Base-by-base conservation (phyloP, 805 yeast species). In the Saccharomycopsis capsularis region DNA sequence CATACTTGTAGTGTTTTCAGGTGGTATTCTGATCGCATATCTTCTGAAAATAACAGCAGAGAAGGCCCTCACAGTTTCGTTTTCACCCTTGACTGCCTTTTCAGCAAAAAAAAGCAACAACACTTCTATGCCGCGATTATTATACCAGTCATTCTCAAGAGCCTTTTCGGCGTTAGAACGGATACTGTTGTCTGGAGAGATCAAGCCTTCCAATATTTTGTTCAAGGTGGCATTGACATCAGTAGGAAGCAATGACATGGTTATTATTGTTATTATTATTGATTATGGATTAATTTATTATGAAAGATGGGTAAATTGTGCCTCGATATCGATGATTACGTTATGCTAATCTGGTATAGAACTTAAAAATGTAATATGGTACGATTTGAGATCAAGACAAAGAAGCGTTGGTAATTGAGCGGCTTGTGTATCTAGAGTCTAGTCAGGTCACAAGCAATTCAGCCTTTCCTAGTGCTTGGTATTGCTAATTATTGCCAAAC, bases 1-100 rank as follows among this genome's bases (percentile, higher is more conserved):
- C 55, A 86, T 78, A 40, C 85, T 82, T 23, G 78, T 73, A 44
- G 72, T 76, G 53, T 76, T 71, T 32, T 74, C 76, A 54, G 81
- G 80, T 4, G 96, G 95, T 3, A 88, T 76, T 59, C 81, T 81
- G 50, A 83, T 75, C 5, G 96, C 89, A 55, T 88, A 76, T 60
- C 96, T 79, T 63, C 99, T 76, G 64, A 93, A 87, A 51, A 93
- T 67, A 25, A 93, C 96, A 2, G 97, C 95, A 15, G 93, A 73
- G 59, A 89, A 81, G 0, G 91, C 78, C 51, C 78, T 70, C 4
- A 75, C 65, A n/a, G 75, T 70, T 42, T 80, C 81, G 55, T 75
- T 74, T n/a, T 71, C 67, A 9, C 90, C 86, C 32, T 58, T 60
- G 3, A 81, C 73, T 3, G 96, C 80, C 59, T 83, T 90, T 62